Percentiles rank a stretch among this genome's conserved stretches.
Evolutionary conservation across 495 filamentous ascomycete genomes (phyloP).

Genomic region (Lophium mytilinum): DNA sequence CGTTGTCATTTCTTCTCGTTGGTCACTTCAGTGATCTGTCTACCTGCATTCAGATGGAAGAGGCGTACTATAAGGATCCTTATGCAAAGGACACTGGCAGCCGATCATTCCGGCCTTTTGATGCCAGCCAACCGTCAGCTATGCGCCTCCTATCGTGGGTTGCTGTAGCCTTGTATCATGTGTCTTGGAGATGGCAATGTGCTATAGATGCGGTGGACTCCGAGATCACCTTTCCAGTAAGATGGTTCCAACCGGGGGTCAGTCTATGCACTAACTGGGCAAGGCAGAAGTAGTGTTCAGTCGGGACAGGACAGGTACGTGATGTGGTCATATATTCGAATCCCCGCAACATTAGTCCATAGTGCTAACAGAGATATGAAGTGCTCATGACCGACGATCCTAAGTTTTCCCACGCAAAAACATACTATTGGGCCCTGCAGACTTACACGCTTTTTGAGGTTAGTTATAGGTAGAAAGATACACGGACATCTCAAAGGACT

Average conservation of each 20-base stretch:
- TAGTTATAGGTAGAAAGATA: no score
- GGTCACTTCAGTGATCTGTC: conserved; percentile 1
- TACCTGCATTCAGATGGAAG: conserved; percentile 5
- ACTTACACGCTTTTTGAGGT: conserved; percentile 12
- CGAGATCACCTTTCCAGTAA: not conserved
- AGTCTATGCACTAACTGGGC: not conserved
- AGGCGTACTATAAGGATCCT: conserved; percentile 6
- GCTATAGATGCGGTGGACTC: conserved; percentile 7
- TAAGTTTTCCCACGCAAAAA: conserved; percentile 2
- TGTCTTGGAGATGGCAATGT: conserved; percentile 3
- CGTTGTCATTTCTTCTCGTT: not conserved
- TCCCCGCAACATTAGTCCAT: not conserved
- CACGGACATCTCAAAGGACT: no score
- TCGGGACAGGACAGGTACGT: not conserved
- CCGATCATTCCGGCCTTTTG: not conserved
- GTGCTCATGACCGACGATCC: conserved; percentile 13
- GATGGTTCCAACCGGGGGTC: not conserved
- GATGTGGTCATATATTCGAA: not conserved
- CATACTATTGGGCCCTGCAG: conserved; percentile 12
- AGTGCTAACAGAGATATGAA: not conserved
- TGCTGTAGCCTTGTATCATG: conserved; percentile 3
- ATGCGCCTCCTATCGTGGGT: conserved; percentile 7
- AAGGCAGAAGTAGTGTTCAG: not conserved
- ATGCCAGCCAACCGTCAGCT: not conserved
- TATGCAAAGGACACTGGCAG: not conserved